phyloP scores from a whole-genome alignment of 2,329 filamentous ascomycete genomes.

The Chaetomiaceae sp. region DNA sequence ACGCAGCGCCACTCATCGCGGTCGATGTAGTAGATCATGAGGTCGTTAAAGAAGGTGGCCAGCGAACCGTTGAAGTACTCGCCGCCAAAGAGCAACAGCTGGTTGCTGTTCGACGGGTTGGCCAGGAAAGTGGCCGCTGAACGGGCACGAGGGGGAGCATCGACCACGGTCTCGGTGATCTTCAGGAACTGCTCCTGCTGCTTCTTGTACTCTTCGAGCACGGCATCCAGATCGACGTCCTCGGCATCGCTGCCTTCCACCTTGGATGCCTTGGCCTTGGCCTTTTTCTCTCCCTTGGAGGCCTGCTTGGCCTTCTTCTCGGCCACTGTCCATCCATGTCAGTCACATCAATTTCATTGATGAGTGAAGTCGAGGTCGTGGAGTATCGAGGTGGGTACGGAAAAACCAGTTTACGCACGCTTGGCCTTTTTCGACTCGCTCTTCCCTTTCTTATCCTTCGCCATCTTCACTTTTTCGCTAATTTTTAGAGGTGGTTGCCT shows the following conservation, averaged over 20 bases:
- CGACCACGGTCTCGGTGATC: constrained; percentile 73
- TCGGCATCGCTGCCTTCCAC: constrained; percentile 81
- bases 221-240: constrained; percentile 87
- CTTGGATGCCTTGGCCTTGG: constrained; percentile 65
- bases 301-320: constrained; percentile 74
- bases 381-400: too few species aligned
- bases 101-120: constrained; percentile 79
- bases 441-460: constrained; percentile 43
- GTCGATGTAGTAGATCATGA: constrained; percentile 70
- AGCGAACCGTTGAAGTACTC: constrained; percentile 93
- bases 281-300: constrained; percentile 85
- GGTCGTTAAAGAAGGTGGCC: constrained; percentile 66
- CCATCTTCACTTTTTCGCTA: constrained; percentile 32
- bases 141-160: constrained; percentile 70
- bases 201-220: constrained; percentile 87
- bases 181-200: constrained; percentile 93
- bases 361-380: too few species aligned
- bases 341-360: too few species aligned
- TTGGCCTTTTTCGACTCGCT: constrained; percentile 43
- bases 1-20: constrained; percentile 87
- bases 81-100: constrained; percentile 86
- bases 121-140: constrained; percentile 78
- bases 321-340: constrained; percentile 32
- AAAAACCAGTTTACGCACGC: constrained; percentile 7
- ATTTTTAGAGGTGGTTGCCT: not conserved